phyloP scores from a whole-genome alignment of 2,329 filamentous ascomycete genomes.

The Fusarium sp. region DNA sequence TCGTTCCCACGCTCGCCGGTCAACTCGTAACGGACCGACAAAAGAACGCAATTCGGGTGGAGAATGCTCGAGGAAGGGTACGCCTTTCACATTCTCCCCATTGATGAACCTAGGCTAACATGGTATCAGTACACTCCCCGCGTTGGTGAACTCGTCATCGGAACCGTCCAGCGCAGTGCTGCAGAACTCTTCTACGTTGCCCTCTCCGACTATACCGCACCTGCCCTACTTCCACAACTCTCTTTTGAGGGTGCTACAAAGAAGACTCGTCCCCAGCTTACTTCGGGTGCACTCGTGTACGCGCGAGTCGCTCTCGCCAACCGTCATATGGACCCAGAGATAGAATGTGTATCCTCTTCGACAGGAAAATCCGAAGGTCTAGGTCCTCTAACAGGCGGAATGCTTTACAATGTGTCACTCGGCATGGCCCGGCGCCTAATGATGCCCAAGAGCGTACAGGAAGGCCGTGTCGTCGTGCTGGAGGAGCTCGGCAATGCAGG shows the following conservation, averaged over 20 bases:
- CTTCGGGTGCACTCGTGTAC: slow-evolving; percentile 85
- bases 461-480: slow-evolving; percentile 79
- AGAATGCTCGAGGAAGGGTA: slow-evolving; percentile 79
- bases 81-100: slow-evolving; percentile 43
- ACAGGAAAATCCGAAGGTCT: slow-evolving; percentile 93
- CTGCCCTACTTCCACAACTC: slow-evolving; percentile 84
- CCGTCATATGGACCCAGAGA: slow-evolving; percentile 88
- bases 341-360: slow-evolving; percentile 88
- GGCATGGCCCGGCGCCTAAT: slow-evolving; percentile 87
- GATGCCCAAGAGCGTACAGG: slow-evolving; percentile 72
- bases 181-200: slow-evolving; percentile 85
- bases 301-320: slow-evolving; percentile 85
- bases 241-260: slow-evolving; percentile 95
- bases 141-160: slow-evolving; percentile 89
- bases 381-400: slow-evolving; percentile 86
- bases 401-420: slow-evolving; percentile 85
- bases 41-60: slow-evolving; percentile 86
- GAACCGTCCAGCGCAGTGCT: slow-evolving; percentile 82
- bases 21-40: slow-evolving; percentile 76
- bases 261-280: slow-evolving; percentile 88
- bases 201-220: slow-evolving; percentile 75
- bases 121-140: slow-evolving; percentile 79
- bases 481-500: slow-evolving; percentile 84
- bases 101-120: background rate
- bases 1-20: slow-evolving; percentile 78